phyloP scores from a whole-genome alignment of 345 rosid species.

The Fremontodendron californicum region DNA sequence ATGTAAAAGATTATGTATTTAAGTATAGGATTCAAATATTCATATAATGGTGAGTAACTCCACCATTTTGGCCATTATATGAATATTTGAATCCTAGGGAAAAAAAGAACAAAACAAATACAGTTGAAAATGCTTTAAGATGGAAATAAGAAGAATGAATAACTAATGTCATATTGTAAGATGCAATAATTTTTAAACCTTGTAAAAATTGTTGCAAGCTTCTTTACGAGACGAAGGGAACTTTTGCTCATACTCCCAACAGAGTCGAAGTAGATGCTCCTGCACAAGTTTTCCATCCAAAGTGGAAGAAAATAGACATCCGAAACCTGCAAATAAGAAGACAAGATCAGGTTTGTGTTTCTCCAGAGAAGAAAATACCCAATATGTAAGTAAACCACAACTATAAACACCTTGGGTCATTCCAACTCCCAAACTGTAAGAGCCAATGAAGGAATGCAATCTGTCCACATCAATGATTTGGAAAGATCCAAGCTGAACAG shows the following conservation, averaged over 20 bases:
- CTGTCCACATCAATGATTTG: conserved; percentile 48
- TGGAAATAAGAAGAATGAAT: not conserved
- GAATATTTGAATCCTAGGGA: conserved; percentile 70
- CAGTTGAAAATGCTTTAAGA: not conserved
- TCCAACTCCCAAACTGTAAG: conserved; percentile 66
- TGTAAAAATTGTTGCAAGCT: conserved; percentile 65
- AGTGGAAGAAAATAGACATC: conserved; percentile 47
- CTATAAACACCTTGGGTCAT: conserved; percentile 58
- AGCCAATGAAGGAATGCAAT: conserved; percentile 55
- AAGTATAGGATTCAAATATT: not conserved
- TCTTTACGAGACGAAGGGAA: conserved; percentile 35
- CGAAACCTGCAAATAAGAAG: conserved; percentile 50
- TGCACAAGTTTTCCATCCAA: conserved; percentile 78
- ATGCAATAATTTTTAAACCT: conserved; percentile 46
- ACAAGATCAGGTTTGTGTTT: not conserved
- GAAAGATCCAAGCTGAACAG: conserved; percentile 57
- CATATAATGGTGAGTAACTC: conserved; percentile 38
- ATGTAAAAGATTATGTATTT: not conserved
- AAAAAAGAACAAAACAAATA: conserved; percentile 5
- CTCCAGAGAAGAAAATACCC: not conserved
- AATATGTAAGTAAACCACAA: conserved; percentile 3
- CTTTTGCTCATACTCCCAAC: conserved; percentile 51
- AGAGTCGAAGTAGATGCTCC: conserved; percentile 76
- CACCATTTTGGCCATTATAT: conserved; percentile 68
- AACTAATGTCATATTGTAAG: not conserved